Percentiles rank a stretch among this genome's conserved stretches.
These are phyloP conservation scores for Taiozyma sp. DNA, from an alignment of 1,139 yeast species.

Conservation along the genomic window DNA sequence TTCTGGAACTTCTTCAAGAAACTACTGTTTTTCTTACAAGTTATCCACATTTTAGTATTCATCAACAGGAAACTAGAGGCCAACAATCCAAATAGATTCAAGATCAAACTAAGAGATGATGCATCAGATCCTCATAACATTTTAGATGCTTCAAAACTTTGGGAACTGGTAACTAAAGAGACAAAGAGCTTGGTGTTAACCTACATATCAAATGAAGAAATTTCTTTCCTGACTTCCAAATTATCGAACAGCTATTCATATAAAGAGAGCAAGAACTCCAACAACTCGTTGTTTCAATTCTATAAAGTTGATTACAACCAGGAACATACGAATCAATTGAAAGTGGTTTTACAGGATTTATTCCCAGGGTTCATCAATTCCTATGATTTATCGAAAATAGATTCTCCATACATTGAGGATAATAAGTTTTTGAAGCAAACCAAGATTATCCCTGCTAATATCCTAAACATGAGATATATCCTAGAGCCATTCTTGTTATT, in stretches of 20 bases:
- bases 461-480: slow-evolving; percentile 79
- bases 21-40: slow-evolving; percentile 59
- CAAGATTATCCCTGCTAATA: slow-evolving; percentile 64
- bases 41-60: slow-evolving; percentile 61
- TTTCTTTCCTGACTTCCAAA: slow-evolving; percentile 8
- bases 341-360: slow-evolving; percentile 44
- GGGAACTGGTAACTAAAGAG: slow-evolving; percentile 55
- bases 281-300: slow-evolving; percentile 41
- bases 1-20: slow-evolving; percentile 65
- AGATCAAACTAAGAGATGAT: neutral
- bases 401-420: slow-evolving; percentile 53
- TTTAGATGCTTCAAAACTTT: slow-evolving; percentile 48
- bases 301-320: slow-evolving; percentile 38
- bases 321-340: slow-evolving; percentile 39
- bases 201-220: slow-evolving; percentile 41
- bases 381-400: slow-evolving; percentile 25
- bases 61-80: slow-evolving; percentile 35
- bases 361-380: slow-evolving; percentile 56
- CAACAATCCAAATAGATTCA: slow-evolving; percentile 16
- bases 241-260: slow-evolving; percentile 4
- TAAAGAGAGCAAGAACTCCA: neutral
- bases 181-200: slow-evolving; percentile 47
- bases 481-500: slow-evolving; percentile 46
- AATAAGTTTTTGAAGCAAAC: slow-evolving; percentile 55
- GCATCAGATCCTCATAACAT: neutral